Conservation (phyloP, 2,329 filamentous ascomycete species). For the Apiospora arundinis region DNA sequence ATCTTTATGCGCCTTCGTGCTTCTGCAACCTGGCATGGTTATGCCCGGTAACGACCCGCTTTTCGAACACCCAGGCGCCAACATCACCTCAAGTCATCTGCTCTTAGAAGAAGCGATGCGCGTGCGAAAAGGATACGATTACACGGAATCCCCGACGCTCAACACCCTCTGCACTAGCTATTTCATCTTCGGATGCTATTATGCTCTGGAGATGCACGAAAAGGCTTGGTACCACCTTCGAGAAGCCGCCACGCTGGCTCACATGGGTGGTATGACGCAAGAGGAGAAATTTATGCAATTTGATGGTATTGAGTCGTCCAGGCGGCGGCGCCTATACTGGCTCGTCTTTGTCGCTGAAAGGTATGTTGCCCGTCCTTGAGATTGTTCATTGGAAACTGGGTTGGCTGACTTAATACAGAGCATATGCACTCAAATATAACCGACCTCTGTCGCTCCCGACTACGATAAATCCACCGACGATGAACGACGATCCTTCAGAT, state of each 20-base stretch:
- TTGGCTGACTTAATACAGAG: conserved; percentile 44
- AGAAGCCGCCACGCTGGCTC: conserved; percentile 75
- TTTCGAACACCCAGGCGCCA: conserved; percentile 63
- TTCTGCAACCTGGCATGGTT: conserved; percentile 72
- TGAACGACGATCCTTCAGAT: conserved; percentile 66
- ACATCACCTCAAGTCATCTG: conserved; percentile 68
- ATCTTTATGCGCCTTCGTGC: conserved; percentile 70
- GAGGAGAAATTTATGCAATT: conserved; percentile 67
- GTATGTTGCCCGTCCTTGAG: conserved; percentile 44
- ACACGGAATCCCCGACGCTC: conserved; percentile 60
- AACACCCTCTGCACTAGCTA: conserved; percentile 75
- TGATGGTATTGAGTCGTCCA: conserved; percentile 64
- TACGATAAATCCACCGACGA: conserved; percentile 69
- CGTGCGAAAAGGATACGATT: conserved; percentile 69
- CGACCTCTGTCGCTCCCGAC: conserved; percentile 74
- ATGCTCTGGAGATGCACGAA: conserved; percentile 74
- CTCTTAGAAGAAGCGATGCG: conserved; percentile 71
- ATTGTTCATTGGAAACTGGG: background rate
- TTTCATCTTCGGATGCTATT: conserved; percentile 77
- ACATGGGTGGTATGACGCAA: conserved; percentile 65
- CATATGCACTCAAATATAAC: conserved; percentile 74
- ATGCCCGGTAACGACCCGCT: conserved; percentile 63
- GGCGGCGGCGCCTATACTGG: conserved; percentile 74
- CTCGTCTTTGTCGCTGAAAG: conserved; percentile 74
- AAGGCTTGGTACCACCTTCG: conserved; percentile 82